Evolutionary conservation across 208 protist genomes (phyloP), one percentile per base, ranked within the genome.

Genomic region (Phytomonas sp.): DNA sequence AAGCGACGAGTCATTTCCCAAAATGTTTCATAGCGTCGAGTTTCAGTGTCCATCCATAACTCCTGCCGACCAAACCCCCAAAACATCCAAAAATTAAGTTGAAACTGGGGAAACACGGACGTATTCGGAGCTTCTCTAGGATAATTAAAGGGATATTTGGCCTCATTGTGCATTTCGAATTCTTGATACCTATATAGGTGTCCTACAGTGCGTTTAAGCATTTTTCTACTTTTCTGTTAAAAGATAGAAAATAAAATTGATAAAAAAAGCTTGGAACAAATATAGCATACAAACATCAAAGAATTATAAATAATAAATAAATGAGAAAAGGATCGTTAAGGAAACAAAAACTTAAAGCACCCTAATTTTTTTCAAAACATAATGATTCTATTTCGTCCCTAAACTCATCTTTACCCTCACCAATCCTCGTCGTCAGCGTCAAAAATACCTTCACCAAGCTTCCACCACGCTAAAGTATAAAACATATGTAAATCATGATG

Each of bases 401-500:
- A 37, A 72, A 14, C 29, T 29, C 16, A n/a, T 49, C 49, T 23
- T 40, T 19, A 26, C 1, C 19, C 29, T 71, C 73, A 90, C 30
- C 70, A 75, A 69, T 93, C 84, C 33, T 94, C 77, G 64, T 94
- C 87, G 36, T 89, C 84, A n/a, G 77, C 80, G 62, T 90, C 86
- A 82, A 93, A 91, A 72, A 95, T 93, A 65, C 88, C 90, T 74
- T 92, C 90, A 14, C 90, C 90, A 0, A 95, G 79, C 66, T 93
- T 93, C 88, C 90, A 95, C 90, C 90, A 95, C 8, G 90, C 90
- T 7, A 95, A 76, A 0, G 90, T 95, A 75, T 95, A 95, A 70
- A 90, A 95, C 90, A 95, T 95, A 62, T 95, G 87, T 29, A 95
- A 79, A 75, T 95, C 90, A 66, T 93, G 77, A 66, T 95, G 90